Base-by-base conservation (phyloP, 108 stramenopile genomes). In the Stephanodiscus minutulus region DNA sequence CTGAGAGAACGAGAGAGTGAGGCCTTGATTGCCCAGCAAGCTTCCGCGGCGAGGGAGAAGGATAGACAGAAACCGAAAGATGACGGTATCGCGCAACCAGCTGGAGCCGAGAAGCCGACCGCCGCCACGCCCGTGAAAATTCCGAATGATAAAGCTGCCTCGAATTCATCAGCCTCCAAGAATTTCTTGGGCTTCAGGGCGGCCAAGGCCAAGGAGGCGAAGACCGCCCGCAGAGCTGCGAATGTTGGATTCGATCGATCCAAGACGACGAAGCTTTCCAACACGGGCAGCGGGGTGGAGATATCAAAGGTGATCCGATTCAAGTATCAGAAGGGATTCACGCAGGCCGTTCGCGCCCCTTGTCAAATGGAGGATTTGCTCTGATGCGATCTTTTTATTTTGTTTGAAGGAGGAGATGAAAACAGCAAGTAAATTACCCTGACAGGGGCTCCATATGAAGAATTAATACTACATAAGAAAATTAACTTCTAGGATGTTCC, bases 311-410 rank as follows among this genome's bases (percentile, higher is more conserved):
- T 91, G 8, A 68, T 91, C 53, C 83, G 87, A 47, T 87, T 94
- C 83, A 87, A 86, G 49, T 90, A 87, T 76, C 88, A 90, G 59
- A 94, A 90, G 66, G 91, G 93, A 10, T 91, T 91, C 58, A 94
- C 89, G 5, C 88, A 94, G 41, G 93, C 90, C 4, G 90, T 91
- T 58, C 82, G 89, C 11, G 82, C 85, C 22, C 87, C 86, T 9
- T 87, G 88, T 57, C 72, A 70, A 57, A 55, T 84, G 13, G 77
- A 85, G 58, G 91, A 94, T 61, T 76, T 93, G 74, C 36, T 85
- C 36, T 77, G 52, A 53, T 35, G 5, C 28, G 48, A 33, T n/a
- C 31, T 33, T 4, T 5, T 33, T 33, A 2, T 5, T 33, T 5
- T 5, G 5, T 33, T 33, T 33, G 31, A 33, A 33, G 31, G 31